These are phyloP conservation scores for Dendryphion nanum DNA, from an alignment of 2,329 filamentous ascomycete species.

Conservation along the genomic window DNA sequence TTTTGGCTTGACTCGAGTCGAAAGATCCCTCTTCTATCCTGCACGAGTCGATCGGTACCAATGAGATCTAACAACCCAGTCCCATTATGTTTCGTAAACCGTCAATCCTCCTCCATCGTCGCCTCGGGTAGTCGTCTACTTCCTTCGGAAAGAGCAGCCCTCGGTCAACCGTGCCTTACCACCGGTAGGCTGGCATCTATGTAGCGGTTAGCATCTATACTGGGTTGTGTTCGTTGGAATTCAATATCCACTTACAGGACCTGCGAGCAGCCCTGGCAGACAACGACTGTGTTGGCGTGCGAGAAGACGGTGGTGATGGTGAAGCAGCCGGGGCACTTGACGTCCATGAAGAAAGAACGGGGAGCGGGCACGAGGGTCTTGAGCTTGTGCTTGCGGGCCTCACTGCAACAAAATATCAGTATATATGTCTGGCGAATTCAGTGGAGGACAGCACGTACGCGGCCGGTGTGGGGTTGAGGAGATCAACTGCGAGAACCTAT, in stretches of 20 bases:
- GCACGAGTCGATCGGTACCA: slow-evolving; percentile 42
- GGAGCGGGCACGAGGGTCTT: slow-evolving; percentile 97
- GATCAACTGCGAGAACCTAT: slow-evolving; percentile 99
- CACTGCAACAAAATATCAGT: slow-evolving; percentile 45
- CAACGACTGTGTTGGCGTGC: slow-evolving; percentile 99
- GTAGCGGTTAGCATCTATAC: slow-evolving; percentile 19
- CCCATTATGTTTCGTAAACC: slow-evolving; percentile 37
- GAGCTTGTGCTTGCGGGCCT: slow-evolving; percentile 99
- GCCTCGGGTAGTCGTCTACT: slow-evolving; percentile 65
- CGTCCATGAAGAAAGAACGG: slow-evolving; percentile 99
- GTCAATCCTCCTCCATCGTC: slow-evolving; percentile 30
- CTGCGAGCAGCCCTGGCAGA: slow-evolving; percentile 98
- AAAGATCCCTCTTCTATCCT: slow-evolving; percentile 46
- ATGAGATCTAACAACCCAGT: slow-evolving; percentile 40
- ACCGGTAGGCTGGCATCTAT: slow-evolving; percentile 90
- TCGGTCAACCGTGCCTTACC: slow-evolving; percentile 98
- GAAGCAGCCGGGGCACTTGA: slow-evolving; percentile 99
- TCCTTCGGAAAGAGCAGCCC: slow-evolving; percentile 99
- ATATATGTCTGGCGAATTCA: slow-evolving; percentile 10
- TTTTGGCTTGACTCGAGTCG: slow-evolving; percentile 42
- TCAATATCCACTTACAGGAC: slow-evolving; percentile 60
- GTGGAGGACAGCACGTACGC: slow-evolving; percentile 47
- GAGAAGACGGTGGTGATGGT: slow-evolving; percentile 99
- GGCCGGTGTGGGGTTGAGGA: slow-evolving; percentile 97
- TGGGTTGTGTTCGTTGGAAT: slow-evolving; percentile 1